These are phyloP conservation scores for Sugiyamaella valdiviana DNA, from an alignment of 805 yeast genomes.

Conservation along the genomic window DNA sequence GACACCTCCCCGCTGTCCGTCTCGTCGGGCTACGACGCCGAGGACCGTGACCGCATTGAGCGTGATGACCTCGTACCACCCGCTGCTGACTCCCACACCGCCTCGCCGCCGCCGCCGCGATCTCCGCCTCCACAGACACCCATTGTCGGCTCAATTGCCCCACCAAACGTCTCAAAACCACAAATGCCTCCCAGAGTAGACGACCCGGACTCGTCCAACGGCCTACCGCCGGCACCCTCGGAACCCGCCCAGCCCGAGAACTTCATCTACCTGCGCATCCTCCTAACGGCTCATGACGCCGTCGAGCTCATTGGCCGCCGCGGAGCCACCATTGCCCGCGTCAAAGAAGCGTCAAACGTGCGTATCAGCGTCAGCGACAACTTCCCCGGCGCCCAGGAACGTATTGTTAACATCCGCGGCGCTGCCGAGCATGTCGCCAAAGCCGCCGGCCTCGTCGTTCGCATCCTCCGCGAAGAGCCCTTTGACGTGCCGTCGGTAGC, in stretches of 20 bases:
- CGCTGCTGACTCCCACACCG: too few relatives aligned
- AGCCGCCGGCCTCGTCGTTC: conserved; percentile 68
- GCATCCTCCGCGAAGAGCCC: conserved; percentile 62
- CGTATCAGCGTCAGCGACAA: conserved; percentile 69
- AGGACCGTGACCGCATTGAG: conserved; percentile 1
- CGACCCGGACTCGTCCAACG: background rate
- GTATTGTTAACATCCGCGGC: conserved; percentile 70
- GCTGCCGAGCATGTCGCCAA: conserved; percentile 71
- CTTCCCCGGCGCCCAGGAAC: conserved; percentile 61
- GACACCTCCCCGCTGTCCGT: conserved; percentile 9
- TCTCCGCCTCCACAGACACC: background rate
- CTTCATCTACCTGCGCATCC: conserved; percentile 61
- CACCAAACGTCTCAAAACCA: background rate
- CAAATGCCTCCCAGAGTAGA: background rate
- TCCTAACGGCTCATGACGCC: conserved; percentile 70
- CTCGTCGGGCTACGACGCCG: conserved; percentile 6
- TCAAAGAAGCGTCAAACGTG: conserved; percentile 57
- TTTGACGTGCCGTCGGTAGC: conserved; percentile 55
- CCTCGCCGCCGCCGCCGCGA: too few relatives aligned
- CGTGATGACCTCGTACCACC: too few relatives aligned
- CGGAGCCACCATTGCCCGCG: conserved; percentile 64
- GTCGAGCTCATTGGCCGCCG: conserved; percentile 70
- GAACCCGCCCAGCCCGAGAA: background rate
- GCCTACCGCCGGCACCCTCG: background rate
- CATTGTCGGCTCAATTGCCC: background rate